phyloP scores from a whole-genome alignment of 495 filamentous ascomycete genomes.

The Ramalina intermedia region DNA sequence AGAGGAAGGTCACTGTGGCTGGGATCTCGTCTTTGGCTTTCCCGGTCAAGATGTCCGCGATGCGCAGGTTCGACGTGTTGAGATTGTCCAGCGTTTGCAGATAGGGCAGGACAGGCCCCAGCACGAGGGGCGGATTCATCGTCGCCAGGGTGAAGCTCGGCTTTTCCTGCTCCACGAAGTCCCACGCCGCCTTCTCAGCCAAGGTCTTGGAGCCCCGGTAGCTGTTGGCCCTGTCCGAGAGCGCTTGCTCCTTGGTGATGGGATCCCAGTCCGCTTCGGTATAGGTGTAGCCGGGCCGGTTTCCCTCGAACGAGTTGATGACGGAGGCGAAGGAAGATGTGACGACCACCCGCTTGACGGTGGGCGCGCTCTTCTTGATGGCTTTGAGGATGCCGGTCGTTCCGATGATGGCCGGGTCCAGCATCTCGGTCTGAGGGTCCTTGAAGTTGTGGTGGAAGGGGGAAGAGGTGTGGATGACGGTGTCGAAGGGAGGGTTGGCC shows the following conservation, averaged over 20 bases:
- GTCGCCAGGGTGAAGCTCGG: constrained; percentile 65
- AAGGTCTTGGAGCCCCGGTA: constrained; percentile 59
- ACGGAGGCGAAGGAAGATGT: constrained; percentile 80
- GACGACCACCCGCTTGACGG: constrained; percentile 69
- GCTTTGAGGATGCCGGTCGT: constrained; percentile 68
- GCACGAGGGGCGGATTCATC: constrained; percentile 54
- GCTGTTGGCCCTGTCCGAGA: constrained; percentile 36
- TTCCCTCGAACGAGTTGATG: constrained; percentile 34
- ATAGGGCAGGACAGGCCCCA: constrained; percentile 54
- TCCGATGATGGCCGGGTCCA: constrained; percentile 37
- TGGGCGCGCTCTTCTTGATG: constrained; percentile 57
- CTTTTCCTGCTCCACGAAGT: constrained; percentile 66
- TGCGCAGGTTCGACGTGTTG: constrained; percentile 53
- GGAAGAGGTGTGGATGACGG: constrained; percentile 76
- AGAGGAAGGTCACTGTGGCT: constrained; percentile 39
- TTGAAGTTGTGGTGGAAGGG: constrained; percentile 65
- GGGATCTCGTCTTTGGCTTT: constrained; percentile 51
- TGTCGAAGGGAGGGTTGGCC: constrained; percentile 59
- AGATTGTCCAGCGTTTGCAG: constrained; percentile 50
- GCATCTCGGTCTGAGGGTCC: constrained; percentile 64
- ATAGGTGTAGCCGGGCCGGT: constrained; percentile 42
- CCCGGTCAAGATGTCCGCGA: constrained; percentile 40
- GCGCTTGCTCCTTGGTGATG: constrained; percentile 53
- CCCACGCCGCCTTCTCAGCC: constrained; percentile 63
- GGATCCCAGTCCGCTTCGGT: constrained; percentile 75